Evolutionary conservation across 257 asterid genomes (phyloP).

Genomic region (Solanum habrochaites): DNA sequence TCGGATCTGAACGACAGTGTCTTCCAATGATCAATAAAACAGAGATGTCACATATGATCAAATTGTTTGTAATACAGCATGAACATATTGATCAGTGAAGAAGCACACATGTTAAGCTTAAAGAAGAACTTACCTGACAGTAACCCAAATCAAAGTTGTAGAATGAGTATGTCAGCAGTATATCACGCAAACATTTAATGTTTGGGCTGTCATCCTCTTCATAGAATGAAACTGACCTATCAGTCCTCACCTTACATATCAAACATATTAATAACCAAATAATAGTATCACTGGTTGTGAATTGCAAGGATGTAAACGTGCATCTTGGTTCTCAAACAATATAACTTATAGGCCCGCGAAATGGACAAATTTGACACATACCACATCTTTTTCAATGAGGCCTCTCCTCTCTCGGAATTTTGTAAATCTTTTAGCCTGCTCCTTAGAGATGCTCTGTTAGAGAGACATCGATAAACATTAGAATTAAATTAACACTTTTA

Average conservation of each 20-base stretch:
- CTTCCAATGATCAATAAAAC: not conserved
- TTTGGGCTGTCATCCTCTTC: slow-evolving; percentile 95
- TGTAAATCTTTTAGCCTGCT: slow-evolving; percentile 87
- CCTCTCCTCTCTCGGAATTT: slow-evolving; percentile 98
- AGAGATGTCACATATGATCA: not conserved
- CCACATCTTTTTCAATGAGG: slow-evolving; percentile 98
- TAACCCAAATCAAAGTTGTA: slow-evolving; percentile 98
- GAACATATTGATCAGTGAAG: not conserved
- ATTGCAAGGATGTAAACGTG: not conserved
- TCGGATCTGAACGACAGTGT: not conserved
- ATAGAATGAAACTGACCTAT: slow-evolving; percentile 68
- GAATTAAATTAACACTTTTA: not conserved
- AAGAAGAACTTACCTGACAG: slow-evolving; percentile 63
- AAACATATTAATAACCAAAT: not conserved
- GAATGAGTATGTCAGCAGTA: slow-evolving; percentile 90
- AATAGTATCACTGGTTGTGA: not conserved
- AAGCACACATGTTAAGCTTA: not conserved
- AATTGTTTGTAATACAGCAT: not conserved
- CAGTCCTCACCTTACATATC: slow-evolving; percentile 84
- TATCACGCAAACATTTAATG: slow-evolving; percentile 73
- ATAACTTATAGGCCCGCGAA: not conserved
- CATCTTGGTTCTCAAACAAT: not conserved
- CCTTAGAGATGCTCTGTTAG: slow-evolving; percentile 64
- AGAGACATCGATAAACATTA: not conserved
- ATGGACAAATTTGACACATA: slow-evolving; percentile 15